A percentile compares a stretch with the other conserved stretches of the same genome.
These are phyloP conservation scores for Hortiboletus rubellus DNA, from an alignment of 1,284 basidiomycete genomes.

Conservation along the genomic window DNA sequence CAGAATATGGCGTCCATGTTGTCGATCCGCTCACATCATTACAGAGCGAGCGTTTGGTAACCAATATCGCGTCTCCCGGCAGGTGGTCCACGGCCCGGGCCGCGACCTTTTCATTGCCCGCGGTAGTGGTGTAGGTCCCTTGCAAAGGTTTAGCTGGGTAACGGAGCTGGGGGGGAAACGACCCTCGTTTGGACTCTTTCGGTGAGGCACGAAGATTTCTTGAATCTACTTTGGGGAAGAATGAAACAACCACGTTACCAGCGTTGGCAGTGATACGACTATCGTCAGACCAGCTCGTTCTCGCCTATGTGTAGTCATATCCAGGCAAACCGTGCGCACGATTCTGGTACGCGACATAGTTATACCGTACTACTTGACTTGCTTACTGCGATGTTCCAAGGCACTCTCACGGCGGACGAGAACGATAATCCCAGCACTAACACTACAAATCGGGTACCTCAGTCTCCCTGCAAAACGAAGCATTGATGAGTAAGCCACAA, in stretches of 20 bases:
- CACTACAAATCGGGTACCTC: no score
- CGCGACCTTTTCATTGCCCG: constrained; percentile 26
- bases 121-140: constrained; percentile 21
- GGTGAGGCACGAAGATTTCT: not conserved
- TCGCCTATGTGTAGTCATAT: not conserved
- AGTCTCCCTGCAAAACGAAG: not conserved
- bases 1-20: constrained; percentile 16
- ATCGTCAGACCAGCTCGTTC: not conserved
- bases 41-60: constrained; percentile 28
- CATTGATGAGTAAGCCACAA: not conserved
- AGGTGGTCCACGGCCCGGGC: constrained; percentile 28
- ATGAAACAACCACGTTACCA: not conserved
- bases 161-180: no score
- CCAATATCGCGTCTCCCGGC: constrained; percentile 25
- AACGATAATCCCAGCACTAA: not conserved
- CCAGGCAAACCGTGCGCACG: not conserved
- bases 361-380: not conserved
- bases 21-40: constrained; percentile 31
- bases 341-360: not conserved
- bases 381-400: not conserved
- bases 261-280: not conserved
- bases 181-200: not conserved
- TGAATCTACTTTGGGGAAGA: not conserved
- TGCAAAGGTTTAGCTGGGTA: not conserved
- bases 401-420: not conserved